These are phyloP conservation scores for Solidago caesia DNA, from an alignment of 129 eudicot genomes.

Conservation along the genomic window DNA sequence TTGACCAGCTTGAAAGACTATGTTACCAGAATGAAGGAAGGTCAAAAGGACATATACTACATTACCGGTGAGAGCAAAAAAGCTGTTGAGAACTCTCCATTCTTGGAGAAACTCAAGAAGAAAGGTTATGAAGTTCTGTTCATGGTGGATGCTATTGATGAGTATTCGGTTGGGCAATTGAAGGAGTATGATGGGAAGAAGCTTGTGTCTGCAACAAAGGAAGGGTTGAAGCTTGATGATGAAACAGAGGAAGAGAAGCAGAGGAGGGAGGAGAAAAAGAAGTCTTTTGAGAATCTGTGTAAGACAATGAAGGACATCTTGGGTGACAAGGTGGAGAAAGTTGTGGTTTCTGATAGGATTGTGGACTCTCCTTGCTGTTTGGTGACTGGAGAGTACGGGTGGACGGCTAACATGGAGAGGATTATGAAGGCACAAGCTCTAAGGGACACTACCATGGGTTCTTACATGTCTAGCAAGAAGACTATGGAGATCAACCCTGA, in stretches of 20 bases:
- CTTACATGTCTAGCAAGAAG: constrained; percentile 94
- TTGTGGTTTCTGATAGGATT: constrained; percentile 78
- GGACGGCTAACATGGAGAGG: constrained; percentile 96
- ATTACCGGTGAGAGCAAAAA: constrained; percentile 90
- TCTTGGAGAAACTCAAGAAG: constrained; percentile 77
- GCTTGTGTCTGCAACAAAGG: constrained; percentile 81
- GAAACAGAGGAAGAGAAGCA: constrained; percentile 83
- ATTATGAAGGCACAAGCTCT: constrained; percentile 91
- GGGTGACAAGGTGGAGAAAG: constrained; percentile 81
- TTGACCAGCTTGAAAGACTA: constrained; percentile 79
- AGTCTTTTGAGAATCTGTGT: constrained; percentile 83
- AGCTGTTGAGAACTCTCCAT: constrained; percentile 86
- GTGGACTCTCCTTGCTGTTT: constrained; percentile 89
- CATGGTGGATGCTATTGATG: constrained; percentile 94
- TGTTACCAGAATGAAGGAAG: constrained; percentile 91
- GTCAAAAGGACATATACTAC: constrained; percentile 81
- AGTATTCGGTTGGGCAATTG: constrained; percentile 78
- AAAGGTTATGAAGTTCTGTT: constrained; percentile 75
- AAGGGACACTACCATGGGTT: constrained; percentile 81
- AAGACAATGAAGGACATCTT: constrained; percentile 70
- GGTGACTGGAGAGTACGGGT: constrained; percentile 87
- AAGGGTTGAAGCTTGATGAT: constrained; percentile 78
- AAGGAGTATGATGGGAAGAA: constrained; percentile 91
- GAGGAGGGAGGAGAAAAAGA: constrained; percentile 77
- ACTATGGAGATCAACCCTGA: constrained; percentile 96